Evolutionary conservation across 2,329 filamentous ascomycete species (phyloP), one percentile per base, ranked within the genome.

Genomic region (Cladosporium austrohemisphaericum): DNA sequence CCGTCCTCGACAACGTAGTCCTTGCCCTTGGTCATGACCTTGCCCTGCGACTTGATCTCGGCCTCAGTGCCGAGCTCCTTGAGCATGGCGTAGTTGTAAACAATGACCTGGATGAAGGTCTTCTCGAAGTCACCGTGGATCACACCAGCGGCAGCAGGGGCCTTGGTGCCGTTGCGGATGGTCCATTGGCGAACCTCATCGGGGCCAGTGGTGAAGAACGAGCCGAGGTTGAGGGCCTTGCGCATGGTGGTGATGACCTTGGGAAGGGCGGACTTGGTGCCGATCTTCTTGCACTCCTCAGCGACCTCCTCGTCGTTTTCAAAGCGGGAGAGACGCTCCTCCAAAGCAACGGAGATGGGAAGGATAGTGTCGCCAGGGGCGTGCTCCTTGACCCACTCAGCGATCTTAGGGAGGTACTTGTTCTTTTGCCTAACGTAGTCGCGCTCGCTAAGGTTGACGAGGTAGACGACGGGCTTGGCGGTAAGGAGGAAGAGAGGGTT

Each of bases 171-270:
- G 65, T 88, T 91, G 52, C 93, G 84, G 67, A 98, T 89, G 20
- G 93, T 98, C 94, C 93, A 98, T 75, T 98, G 93, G 62, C 93
- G 83, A 57, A 98, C 93, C 75, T 98, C 93, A 67, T 98, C 94
- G 19, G 90, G 74, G 64, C 93, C 93, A 26, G 86, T 91, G 46
- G 93, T 98, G 83, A 98, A 98, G 80, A 98, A 98, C 68, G 88
- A 93, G 67, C 86, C 85, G 33, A 98, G 79, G 72, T 93, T 86
- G 60, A 98, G 78, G 13, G 83, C 84, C 75, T 93, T 90, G 66
- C 93, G 87, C 93, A 98, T 98, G 60, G 88, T 88, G 18, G 82
- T 77, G 65, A 98, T 85, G 65, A 95, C 80, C 80, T 97, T 97
- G 63, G 91, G 90, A 44, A 98, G 77, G 19, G 86, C 86, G 5